Conservation (phyloP, 306 rosid species). For the Carpinus fangiana region DNA sequence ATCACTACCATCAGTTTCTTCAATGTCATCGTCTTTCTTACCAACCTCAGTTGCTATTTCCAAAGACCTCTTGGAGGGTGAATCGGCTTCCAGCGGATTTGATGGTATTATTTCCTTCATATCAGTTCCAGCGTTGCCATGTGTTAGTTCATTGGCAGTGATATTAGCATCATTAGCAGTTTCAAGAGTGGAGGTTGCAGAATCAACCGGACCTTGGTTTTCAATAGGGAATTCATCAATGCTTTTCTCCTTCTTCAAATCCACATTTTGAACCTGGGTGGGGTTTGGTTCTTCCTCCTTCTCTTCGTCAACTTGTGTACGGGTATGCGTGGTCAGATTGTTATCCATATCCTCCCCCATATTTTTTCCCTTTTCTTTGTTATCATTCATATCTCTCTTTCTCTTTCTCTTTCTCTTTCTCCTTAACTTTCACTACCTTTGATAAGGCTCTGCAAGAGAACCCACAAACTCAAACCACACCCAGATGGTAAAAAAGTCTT, state of each 20-base stretch:
- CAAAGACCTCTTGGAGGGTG: not conserved
- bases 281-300: constrained; percentile 13
- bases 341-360: constrained; percentile 1
- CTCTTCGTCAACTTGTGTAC: constrained; percentile 3
- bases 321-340: constrained; percentile 10
- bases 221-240: constrained; percentile 2
- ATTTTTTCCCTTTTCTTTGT: not conserved
- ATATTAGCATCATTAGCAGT: not conserved
- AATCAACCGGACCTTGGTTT: constrained; percentile 14
- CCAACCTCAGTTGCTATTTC: not conserved
- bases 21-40: not conserved
- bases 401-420: not conserved
- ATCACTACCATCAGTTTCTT: not conserved
- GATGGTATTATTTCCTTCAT: not conserved
- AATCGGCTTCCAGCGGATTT: not conserved
- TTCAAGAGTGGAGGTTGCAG: not conserved
- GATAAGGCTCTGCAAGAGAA: not conserved
- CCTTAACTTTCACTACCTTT: constrained; percentile 1
- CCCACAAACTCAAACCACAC: not conserved
- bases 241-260: constrained; percentile 17
- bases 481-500: not conserved
- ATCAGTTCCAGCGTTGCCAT: not conserved
- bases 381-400: not conserved
- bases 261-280: constrained; percentile 5
- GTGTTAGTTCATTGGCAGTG: not conserved